phyloP scores from a whole-genome alignment of 257 asterid species.

The Capsicum pubescens region DNA sequence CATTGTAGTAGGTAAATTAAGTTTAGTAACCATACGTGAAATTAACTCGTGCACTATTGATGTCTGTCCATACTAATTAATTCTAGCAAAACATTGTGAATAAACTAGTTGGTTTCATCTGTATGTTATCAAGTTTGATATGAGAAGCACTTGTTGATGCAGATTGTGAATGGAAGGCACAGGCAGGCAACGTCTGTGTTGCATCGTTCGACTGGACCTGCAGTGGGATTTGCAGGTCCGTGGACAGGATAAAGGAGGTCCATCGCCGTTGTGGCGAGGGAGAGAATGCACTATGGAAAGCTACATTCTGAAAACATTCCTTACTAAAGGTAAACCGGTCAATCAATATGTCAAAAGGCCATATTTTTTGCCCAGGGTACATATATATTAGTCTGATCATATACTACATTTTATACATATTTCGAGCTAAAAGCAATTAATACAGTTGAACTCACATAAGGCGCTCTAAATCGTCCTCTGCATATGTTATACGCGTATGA shows the following conservation, averaged over 20 bases:
- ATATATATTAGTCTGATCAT: neutral
- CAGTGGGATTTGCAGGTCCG: conserved; percentile 87
- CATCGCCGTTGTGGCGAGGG: conserved; percentile 82
- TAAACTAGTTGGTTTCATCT: neutral
- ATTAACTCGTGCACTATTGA: neutral
- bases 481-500: neutral
- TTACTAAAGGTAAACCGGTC: neutral
- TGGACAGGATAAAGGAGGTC: conserved; percentile 76
- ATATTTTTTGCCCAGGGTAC: neutral
- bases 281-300: conserved; percentile 71
- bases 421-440: neutral
- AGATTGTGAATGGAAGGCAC: conserved; percentile 97
- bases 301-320: conserved; percentile 52
- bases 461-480: neutral
- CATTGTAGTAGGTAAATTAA: neutral
- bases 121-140: neutral
- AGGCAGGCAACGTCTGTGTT: conserved; percentile 78
- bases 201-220: conserved; percentile 94
- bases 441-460: neutral
- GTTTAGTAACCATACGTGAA: neutral
- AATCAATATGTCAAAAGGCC: neutral
- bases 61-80: neutral
- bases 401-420: conserved; percentile 12
- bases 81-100: neutral
- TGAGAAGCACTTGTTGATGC: conserved; percentile 26